These are phyloP conservation scores for Fusarium tuaranense DNA, from an alignment of 2,329 filamentous ascomycete species.

Conservation along the genomic window DNA sequence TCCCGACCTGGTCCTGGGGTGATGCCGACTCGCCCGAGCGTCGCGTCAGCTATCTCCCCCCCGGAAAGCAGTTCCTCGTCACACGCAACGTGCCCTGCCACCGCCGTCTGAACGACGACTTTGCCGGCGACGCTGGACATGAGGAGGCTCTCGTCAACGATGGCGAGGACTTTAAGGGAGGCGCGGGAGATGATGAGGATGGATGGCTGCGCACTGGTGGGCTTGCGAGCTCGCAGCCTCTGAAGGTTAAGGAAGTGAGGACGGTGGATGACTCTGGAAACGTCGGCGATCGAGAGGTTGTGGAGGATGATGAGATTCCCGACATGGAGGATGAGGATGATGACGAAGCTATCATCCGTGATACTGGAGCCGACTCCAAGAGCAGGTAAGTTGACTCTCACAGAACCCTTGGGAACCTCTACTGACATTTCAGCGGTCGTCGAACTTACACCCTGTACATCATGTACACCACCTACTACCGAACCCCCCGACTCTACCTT, in stretches of 20 bases:
- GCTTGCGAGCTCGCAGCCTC: conserved; percentile 78
- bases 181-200: conserved; percentile 73
- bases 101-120: conserved; percentile 90
- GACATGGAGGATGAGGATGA: conserved; percentile 99
- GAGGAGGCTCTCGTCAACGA: conserved; percentile 90
- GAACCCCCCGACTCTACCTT: conserved; percentile 93
- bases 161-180: conserved; percentile 72
- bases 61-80: conserved; percentile 94
- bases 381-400: conserved; percentile 53
- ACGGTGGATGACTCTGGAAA: conserved; percentile 92
- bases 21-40: conserved; percentile 85
- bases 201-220: conserved; percentile 94
- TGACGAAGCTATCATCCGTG: conserved; percentile 94
- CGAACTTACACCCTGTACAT: conserved; percentile 99
- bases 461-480: conserved; percentile 96
- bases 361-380: conserved; percentile 65
- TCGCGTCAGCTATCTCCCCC: conserved; percentile 83
- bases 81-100: conserved; percentile 96
- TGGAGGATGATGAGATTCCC: conserved; percentile 86
- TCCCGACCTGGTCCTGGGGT: conserved; percentile 97
- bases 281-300: conserved; percentile 77
- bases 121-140: conserved; percentile 86
- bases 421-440: conserved; percentile 69
- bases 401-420: not conserved
- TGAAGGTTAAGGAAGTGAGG: conserved; percentile 82